Evolutionary conservation across 2,329 filamentous ascomycete species (phyloP), one percentile per base, ranked within the genome.

Genomic region (Botrytis tulipae): DNA sequence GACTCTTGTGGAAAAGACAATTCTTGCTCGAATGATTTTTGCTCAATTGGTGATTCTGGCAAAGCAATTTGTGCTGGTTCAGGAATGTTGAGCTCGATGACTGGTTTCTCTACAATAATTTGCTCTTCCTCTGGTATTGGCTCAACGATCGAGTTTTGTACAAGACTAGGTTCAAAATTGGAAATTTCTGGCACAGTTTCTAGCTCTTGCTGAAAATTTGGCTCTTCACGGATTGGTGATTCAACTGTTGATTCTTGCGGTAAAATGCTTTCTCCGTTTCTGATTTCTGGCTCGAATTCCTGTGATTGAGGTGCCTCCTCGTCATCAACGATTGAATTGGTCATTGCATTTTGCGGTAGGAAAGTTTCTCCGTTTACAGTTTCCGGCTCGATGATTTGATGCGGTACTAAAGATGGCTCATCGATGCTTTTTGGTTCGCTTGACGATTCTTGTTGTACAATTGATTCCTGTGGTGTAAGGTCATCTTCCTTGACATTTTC

Each of bases 1-100:
- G n/a, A 12, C 66, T 42, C 35, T 7, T 57, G 66, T 29, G 16
- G 59, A 7, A 51, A 48, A 22, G 16, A 6, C 10, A 46, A 14
- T 12, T 65, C 42, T 29, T 25, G 32, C 32, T 42, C 59, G 20
- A 37, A 42, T 20, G 25, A 37, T 54, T 32, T 37, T n/a, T 40
- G 12, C 20, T 71, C 59, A 29, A 51, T 40, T 40, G 69, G 69
- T 32, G 69, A 71, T 51, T 51, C 69, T 32, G 69, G 69, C 25
- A 71, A 51, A 22, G 69, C 42, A 18, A 71, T 51, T 42, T 71
- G 32, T 51, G 51, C 59, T 54, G 69, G 69, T 32, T 42, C 32
- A 18, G 69, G 59, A 51, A n/a, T 54, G 22, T 57, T 57, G n/a
- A 44, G 48, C 18, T 25, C 35, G 20, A 42, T 22, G n/a, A 35